Percentiles rank a stretch among this genome's conserved stretches.
phyloP scores from a whole-genome alignment of 176 grass and related monocot species.

The Stipa capillata region DNA sequence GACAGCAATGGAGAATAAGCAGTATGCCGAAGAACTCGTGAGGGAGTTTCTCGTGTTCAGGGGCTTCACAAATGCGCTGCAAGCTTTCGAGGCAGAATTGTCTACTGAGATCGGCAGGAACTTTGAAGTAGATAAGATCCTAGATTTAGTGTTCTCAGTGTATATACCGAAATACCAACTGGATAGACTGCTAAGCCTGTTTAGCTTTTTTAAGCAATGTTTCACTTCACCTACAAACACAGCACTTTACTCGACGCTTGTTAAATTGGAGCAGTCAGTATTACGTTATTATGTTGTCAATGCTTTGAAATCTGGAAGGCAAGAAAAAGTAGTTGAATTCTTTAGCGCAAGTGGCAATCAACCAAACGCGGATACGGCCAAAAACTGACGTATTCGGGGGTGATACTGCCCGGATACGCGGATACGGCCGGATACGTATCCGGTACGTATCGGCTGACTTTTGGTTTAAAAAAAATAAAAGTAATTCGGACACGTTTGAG shows the following conservation, averaged over 20 bases:
- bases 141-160: conserved; percentile 80
- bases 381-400: too few relatives aligned
- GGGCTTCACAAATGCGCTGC: conserved; percentile 66
- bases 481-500: too few relatives aligned
- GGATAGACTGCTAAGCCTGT: conserved; percentile 52
- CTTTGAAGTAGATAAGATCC: conserved; percentile 83
- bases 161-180: conserved; percentile 79
- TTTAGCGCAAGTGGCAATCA: conserved; percentile 41
- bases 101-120: conserved; percentile 78
- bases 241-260: conserved; percentile 40
- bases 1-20: conserved; percentile 74
- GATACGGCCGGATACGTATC: too few relatives aligned
- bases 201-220: conserved; percentile 83
- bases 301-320: conserved; percentile 72
- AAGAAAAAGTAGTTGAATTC: conserved; percentile 83
- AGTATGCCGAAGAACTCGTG: conserved; percentile 80
- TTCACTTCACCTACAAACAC: conserved; percentile 68
- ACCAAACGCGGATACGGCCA: too few relatives aligned
- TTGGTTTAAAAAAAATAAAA: too few relatives aligned
- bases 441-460: too few relatives aligned
- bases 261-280: conserved; percentile 75
- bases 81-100: conserved; percentile 73
- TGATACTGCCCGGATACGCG: too few relatives aligned
- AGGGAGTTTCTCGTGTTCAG: conserved; percentile 87
- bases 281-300: conserved; percentile 74